Percentiles rank a stretch among this genome's conserved stretches.
Evolutionary conservation across 106 monocot genomes (phyloP).

Genomic region (Acanthochlamys bracteata): DNA sequence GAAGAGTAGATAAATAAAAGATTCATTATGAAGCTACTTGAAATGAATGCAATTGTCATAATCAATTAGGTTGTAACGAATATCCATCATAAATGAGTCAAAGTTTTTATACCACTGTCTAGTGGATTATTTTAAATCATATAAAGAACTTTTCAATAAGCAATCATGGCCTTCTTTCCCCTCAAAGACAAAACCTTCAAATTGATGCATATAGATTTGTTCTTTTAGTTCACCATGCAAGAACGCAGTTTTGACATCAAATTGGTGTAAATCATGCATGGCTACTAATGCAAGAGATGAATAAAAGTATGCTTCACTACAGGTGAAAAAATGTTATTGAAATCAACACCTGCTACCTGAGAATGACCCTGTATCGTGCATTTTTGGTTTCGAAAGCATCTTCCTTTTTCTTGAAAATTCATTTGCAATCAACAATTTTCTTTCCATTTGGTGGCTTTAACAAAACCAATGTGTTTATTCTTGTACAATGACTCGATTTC

Average conservation of each 20-base stretch:
- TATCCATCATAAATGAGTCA: not conserved
- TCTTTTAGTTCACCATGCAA: not conserved
- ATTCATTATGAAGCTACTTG: not conserved
- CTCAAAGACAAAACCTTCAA: not conserved
- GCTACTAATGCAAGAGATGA: not conserved
- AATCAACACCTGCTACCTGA: no score
- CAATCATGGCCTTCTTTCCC: not conserved
- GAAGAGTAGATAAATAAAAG: not conserved
- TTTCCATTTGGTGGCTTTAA: no score
- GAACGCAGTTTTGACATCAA: slow-evolving; percentile 2
- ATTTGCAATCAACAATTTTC: no score
- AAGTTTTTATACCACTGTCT: slow-evolving; percentile 1
- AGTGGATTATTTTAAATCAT: not conserved
- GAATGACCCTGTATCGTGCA: no score
- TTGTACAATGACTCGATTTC: no score
- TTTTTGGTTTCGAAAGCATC: no score
- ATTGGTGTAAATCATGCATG: not conserved
- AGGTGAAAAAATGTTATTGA: not conserved
- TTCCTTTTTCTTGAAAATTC: no score
- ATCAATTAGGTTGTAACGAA: not conserved
- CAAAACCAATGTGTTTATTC: no score
- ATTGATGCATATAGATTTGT: slow-evolving; percentile 1
- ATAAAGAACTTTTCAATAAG: not conserved
- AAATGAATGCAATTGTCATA: slow-evolving; percentile 4
- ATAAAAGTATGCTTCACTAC: slow-evolving; percentile 1